Evolutionary conservation across 1,284 basidiomycete genomes (phyloP).

Genomic region (Naganishia albida): DNA sequence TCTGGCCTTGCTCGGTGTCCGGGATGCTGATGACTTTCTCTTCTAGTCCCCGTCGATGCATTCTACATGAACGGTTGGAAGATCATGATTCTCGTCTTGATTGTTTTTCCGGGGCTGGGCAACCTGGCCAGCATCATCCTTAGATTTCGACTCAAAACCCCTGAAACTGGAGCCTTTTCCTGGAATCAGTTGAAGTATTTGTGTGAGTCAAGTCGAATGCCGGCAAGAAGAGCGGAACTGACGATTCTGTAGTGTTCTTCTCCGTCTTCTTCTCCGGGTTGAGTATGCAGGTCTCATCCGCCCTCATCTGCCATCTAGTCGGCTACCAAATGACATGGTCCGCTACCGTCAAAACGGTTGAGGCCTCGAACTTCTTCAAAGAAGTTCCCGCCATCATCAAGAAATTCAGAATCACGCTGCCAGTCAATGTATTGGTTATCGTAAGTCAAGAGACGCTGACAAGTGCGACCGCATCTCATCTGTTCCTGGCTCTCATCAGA

Average conservation of each 20-base stretch:
- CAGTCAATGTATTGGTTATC: slow-evolving; percentile 38
- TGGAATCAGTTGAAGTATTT: slow-evolving; percentile 46
- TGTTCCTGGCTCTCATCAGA: slow-evolving; percentile 19
- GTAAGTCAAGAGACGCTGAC: no score
- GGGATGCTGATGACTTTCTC: neutral
- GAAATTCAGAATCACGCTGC: slow-evolving; percentile 62
- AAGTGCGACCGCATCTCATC: no score
- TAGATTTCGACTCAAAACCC: slow-evolving; percentile 69
- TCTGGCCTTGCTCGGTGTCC: no score
- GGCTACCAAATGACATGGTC: slow-evolving; percentile 82
- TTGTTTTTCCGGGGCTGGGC: slow-evolving; percentile 72
- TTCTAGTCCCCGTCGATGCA: slow-evolving; percentile 38
- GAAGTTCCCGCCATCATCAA: slow-evolving; percentile 76
- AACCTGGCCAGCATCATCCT: slow-evolving; percentile 70
- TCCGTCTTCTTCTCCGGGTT: slow-evolving; percentile 83
- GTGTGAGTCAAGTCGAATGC: neutral
- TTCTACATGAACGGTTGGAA: slow-evolving; percentile 48
- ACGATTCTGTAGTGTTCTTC: slow-evolving; percentile 55
- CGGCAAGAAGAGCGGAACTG: neutral
- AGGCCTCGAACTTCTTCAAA: no score
- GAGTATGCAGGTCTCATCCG: slow-evolving; percentile 69
- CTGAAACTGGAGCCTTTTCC: slow-evolving; percentile 3
- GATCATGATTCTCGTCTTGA: slow-evolving; percentile 63
- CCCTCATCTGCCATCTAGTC: slow-evolving; percentile 74
- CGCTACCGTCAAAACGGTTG: slow-evolving; percentile 61